Percentiles rank a stretch among this genome's conserved stretches.
phyloP scores from a whole-genome alignment of 2,329 filamentous ascomycete species.

The Aspergillus bombycis region DNA sequence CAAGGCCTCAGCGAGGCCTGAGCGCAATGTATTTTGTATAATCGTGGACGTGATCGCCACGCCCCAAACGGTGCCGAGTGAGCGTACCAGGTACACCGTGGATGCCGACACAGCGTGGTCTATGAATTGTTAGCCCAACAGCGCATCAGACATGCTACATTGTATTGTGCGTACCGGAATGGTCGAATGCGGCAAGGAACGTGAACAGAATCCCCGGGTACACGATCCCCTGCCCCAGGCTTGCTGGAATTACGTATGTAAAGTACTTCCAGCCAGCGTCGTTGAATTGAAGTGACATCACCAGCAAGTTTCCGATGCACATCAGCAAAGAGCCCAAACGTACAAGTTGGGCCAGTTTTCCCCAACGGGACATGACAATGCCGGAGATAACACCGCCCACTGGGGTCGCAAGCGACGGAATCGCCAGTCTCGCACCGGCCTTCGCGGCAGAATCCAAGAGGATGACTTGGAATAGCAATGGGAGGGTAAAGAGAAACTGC shows the following conservation, averaged over 20 bases:
- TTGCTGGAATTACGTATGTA: slow-evolving; percentile 50
- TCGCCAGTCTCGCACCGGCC: slow-evolving; percentile 48
- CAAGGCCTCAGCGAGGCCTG: slow-evolving; percentile 57
- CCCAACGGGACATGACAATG: slow-evolving; percentile 53
- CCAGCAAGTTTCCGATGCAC: slow-evolving; percentile 48
- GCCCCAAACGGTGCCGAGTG: slow-evolving; percentile 66
- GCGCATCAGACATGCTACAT: fast-evolving
- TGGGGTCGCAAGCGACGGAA: slow-evolving; percentile 51
- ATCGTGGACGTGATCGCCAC: slow-evolving; percentile 66
- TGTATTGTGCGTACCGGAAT: slow-evolving; percentile 52
- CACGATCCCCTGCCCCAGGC: slow-evolving; percentile 51
- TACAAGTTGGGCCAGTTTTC: slow-evolving; percentile 46
- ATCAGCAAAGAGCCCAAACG: slow-evolving; percentile 46
- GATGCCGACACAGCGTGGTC: slow-evolving; percentile 67
- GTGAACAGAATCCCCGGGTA: slow-evolving; percentile 61
- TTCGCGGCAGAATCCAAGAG: slow-evolving; percentile 48
- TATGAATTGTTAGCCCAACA: slow-evolving; percentile 28
- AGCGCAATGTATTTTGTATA: slow-evolving; percentile 63
- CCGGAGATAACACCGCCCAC: slow-evolving; percentile 49
- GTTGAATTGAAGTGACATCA: slow-evolving; percentile 45
- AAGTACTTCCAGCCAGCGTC: slow-evolving; percentile 51
- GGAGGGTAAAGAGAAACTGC: slow-evolving; percentile 52
- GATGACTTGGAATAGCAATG: slow-evolving; percentile 49
- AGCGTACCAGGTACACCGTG: slow-evolving; percentile 66
- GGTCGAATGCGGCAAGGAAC: slow-evolving; percentile 64